phyloP scores from a whole-genome alignment of 768 basidiomycete species.

The Lactarius vividus region DNA sequence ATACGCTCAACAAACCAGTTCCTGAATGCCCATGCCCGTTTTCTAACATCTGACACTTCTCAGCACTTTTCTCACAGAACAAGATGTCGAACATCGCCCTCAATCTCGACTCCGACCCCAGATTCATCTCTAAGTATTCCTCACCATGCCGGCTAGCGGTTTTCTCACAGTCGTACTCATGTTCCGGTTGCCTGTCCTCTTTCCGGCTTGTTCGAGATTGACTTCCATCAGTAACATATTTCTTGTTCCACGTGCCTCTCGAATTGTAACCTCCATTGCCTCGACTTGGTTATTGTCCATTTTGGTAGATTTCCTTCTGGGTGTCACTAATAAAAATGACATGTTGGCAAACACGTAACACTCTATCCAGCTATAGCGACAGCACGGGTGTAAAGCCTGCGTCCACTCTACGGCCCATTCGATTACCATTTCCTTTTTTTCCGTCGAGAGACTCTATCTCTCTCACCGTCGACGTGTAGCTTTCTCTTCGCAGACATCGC shows the following conservation, averaged over 20 bases:
- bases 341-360: constrained; percentile 8
- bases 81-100: constrained; percentile 28
- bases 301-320: constrained; percentile 18
- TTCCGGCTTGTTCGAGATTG: constrained; percentile 24
- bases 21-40: constrained; percentile 42
- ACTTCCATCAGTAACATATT: constrained; percentile 28
- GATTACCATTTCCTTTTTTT: constrained; percentile 11
- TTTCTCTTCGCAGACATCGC: constrained; percentile 17
- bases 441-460: not conserved
- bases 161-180: constrained; percentile 28
- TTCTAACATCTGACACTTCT: constrained; percentile 29
- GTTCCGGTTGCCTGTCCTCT: constrained; percentile 22
- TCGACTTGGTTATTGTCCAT: constrained; percentile 28
- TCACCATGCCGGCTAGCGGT: constrained; percentile 24
- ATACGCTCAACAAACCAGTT: constrained; percentile 72
- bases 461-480: not conserved
- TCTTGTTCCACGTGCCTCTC: constrained; percentile 25
- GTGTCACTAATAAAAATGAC: constrained; percentile 27
- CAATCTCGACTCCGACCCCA: constrained; percentile 25
- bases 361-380: not conserved
- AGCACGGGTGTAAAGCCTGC: not conserved
- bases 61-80: constrained; percentile 29
- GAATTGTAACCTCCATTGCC: constrained; percentile 29
- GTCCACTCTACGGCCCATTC: not conserved
- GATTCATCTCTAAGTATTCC: constrained; percentile 27